phyloP scores from a whole-genome alignment of 352 stramenopile genomes.

The Pilasporangium apinafurcum region DNA sequence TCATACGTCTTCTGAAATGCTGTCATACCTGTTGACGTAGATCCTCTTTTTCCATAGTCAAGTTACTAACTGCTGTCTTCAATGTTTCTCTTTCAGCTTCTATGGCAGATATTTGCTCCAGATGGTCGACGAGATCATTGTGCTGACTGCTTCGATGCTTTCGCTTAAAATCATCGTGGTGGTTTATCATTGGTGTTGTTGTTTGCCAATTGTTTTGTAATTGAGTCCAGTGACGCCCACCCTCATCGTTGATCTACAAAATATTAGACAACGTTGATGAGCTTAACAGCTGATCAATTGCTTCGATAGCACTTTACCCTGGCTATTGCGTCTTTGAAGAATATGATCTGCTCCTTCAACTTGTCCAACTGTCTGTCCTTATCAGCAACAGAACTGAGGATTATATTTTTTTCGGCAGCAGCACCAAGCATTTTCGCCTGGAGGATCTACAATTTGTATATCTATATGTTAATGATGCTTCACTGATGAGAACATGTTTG shows the following conservation, averaged over 20 bases:
- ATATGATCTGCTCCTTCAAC: slow-evolving; percentile 37
- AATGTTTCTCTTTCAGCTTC: too few species aligned
- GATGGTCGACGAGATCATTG: too few species aligned
- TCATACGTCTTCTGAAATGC: too few species aligned
- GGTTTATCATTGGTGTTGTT: slow-evolving; percentile 4
- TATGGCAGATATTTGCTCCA: too few species aligned
- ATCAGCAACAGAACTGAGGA: slow-evolving; percentile 17
- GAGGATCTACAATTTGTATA: slow-evolving; percentile 31
- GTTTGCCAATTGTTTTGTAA: slow-evolving; percentile 11
- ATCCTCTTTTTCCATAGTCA: too few species aligned
- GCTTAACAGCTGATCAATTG: too few species aligned
- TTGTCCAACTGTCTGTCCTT: slow-evolving; percentile 22
- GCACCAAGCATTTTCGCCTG: slow-evolving; percentile 25
- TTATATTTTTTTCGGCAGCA: slow-evolving; percentile 25
- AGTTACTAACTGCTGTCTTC: too few species aligned
- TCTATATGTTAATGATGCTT: too few species aligned
- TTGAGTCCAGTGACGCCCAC: slow-evolving; percentile 2
- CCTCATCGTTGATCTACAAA: not conserved
- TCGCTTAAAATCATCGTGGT: not conserved
- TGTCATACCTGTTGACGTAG: too few species aligned
- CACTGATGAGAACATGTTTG: not conserved
- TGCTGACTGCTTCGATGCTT: too few species aligned
- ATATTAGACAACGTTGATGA: too few species aligned
- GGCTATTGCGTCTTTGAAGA: slow-evolving; percentile 59
- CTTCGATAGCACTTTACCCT: slow-evolving; percentile 25